Evolutionary conservation across 306 rosid genomes (phyloP).

Genomic region (Echinosophora koreensis): DNA sequence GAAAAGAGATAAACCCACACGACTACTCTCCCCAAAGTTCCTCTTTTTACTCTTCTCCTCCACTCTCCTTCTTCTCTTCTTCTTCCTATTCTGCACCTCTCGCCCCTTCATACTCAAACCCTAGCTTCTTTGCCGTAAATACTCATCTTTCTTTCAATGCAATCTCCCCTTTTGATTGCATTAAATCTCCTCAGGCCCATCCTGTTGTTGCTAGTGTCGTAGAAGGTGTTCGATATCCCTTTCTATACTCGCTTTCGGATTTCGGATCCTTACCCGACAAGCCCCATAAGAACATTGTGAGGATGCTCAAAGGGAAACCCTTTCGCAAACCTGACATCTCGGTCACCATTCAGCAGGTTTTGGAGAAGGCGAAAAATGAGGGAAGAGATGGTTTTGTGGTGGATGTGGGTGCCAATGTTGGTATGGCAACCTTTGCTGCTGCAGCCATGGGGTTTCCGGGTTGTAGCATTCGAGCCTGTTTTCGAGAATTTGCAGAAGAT

Average conservation of each 20-base stretch:
- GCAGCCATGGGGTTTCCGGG: slow-evolving; percentile 89
- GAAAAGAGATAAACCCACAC: slow-evolving; percentile 72
- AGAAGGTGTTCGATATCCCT: slow-evolving; percentile 81
- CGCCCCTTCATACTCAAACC: slow-evolving; percentile 44
- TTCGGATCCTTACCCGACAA: slow-evolving; percentile 86
- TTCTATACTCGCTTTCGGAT: slow-evolving; percentile 87
- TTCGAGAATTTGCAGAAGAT: slow-evolving; percentile 95
- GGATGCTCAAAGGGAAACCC: slow-evolving; percentile 82
- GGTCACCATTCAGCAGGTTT: slow-evolving; percentile 76
- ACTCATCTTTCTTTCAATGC: slow-evolving; percentile 50
- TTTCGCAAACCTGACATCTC: slow-evolving; percentile 90
- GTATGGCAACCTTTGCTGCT: slow-evolving; percentile 95
- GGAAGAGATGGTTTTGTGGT: slow-evolving; percentile 75
- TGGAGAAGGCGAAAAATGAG: slow-evolving; percentile 64
- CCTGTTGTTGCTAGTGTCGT: slow-evolving; percentile 85
- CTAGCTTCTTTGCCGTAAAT: slow-evolving; percentile 38
- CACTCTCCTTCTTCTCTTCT: slow-evolving; percentile 57
- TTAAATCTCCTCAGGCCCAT: slow-evolving; percentile 74
- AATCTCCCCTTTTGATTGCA: slow-evolving; percentile 79
- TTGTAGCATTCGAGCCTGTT: slow-evolving; percentile 88
- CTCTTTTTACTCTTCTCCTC: slow-evolving; percentile 52
- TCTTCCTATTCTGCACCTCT: slow-evolving; percentile 56
- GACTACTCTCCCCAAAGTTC: slow-evolving; percentile 63
- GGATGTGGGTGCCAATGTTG: slow-evolving; percentile 96
- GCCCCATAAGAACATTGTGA: slow-evolving; percentile 88